A percentile compares a stretch with the other conserved stretches of the same genome.
These are phyloP conservation scores for Amphibolis antarctica DNA, from an alignment of 106 monocot species.

Conservation along the genomic window DNA sequence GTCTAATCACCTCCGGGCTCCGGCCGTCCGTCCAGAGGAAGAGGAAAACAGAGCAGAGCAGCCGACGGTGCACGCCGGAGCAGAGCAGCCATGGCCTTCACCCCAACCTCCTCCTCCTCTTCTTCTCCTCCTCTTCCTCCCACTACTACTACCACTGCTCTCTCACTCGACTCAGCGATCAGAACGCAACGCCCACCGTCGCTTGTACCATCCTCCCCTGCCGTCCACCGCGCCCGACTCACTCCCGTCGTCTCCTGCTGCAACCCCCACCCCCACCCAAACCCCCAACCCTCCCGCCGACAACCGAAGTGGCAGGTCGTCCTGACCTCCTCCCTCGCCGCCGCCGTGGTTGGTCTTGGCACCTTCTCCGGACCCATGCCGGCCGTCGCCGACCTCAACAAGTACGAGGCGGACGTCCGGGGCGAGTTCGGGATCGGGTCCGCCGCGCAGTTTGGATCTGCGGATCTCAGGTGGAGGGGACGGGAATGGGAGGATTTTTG, in stretches of 20 bases:
- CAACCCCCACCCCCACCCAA: conserved; percentile 1
- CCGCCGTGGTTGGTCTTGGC: conserved; percentile 34
- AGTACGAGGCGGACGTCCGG: conserved; percentile 65
- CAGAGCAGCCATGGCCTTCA: no score
- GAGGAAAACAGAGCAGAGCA: no score
- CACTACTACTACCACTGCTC: no score
- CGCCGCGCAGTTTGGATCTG: conserved; percentile 88
- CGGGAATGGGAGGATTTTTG: neutral
- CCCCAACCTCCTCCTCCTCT: no score
- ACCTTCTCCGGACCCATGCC: conserved; percentile 25
- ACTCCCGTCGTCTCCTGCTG: neutral
- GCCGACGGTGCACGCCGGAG: no score
- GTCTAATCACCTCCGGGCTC: no score
- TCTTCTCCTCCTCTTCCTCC: no score
- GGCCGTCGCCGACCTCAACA: conserved; percentile 79
- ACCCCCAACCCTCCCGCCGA: conserved; percentile 1
- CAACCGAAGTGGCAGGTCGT: conserved; percentile 31
- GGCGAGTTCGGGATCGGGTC: conserved; percentile 98
- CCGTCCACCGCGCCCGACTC: neutral
- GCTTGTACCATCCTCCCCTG: neutral
- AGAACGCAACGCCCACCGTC: neutral
- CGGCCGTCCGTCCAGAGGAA: no score
- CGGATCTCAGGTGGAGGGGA: conserved; percentile 62
- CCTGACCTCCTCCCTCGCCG: conserved; percentile 50
- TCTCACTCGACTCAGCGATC: no score